These are phyloP conservation scores for Monascus ruber DNA, from an alignment of 2,329 filamentous ascomycete genomes.

Conservation along the genomic window DNA sequence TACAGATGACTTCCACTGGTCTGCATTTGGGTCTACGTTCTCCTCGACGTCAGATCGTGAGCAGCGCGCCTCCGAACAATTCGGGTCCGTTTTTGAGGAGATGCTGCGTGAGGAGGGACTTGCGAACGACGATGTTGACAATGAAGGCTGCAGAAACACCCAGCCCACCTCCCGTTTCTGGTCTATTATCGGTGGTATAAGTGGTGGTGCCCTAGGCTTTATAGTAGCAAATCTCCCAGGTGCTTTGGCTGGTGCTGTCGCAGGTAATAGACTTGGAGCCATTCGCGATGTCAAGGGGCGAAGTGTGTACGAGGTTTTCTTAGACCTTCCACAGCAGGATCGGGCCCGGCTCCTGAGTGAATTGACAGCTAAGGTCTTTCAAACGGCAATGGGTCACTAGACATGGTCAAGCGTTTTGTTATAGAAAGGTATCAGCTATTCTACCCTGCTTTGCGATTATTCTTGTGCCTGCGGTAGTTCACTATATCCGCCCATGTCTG, in stretches of 20 bases:
- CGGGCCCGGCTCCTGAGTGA: conserved; percentile 71
- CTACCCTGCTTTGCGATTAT: no score
- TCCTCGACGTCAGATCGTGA: conserved; percentile 26
- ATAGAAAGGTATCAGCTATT: no score
- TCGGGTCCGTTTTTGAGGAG: conserved; percentile 78
- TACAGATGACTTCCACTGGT: conserved; percentile 61
- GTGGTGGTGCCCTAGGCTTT: conserved; percentile 83
- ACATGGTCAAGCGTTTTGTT: neutral
- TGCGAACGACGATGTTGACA: conserved; percentile 53
- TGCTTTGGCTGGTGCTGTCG: conserved; percentile 77
- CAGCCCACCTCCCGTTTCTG: conserved; percentile 65
- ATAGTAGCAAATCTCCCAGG: conserved; percentile 91
- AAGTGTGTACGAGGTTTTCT: conserved; percentile 84
- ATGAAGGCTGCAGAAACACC: conserved; percentile 28
- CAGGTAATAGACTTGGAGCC: conserved; percentile 82
- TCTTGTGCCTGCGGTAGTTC: no score
- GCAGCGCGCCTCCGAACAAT: conserved; percentile 56
- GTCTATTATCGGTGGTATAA: conserved; percentile 71
- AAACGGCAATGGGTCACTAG: conserved; percentile 21
- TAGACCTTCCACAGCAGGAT: conserved; percentile 74
- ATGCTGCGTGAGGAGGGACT: conserved; percentile 81
- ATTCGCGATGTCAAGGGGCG: conserved; percentile 84
- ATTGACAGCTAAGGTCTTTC: conserved; percentile 73
- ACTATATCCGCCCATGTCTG: no score
- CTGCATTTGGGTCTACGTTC: conserved; percentile 47